Conservation (phyloP, 2,329 filamentous ascomycete species). For the Beauveria australis region DNA sequence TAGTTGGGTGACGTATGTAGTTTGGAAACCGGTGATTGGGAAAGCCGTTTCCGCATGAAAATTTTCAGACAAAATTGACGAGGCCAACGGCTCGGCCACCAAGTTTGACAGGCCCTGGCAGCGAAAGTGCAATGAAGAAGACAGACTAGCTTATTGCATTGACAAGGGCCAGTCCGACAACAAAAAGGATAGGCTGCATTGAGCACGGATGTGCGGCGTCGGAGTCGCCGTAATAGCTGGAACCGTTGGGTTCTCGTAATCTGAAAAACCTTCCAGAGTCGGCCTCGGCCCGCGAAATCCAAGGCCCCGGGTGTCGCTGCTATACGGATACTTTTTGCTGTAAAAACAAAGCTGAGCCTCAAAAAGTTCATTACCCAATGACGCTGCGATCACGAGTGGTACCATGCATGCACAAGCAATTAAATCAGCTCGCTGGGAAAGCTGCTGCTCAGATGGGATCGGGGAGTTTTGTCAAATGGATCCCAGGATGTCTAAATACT, state of each 20-base stretch:
- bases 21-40: background rate
- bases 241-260: background rate
- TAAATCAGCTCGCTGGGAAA: background rate
- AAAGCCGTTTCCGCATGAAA: background rate
- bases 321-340: background rate
- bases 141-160: background rate
- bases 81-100: background rate
- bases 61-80: background rate
- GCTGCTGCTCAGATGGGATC: conserved; percentile 2
- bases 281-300: background rate
- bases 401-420: background rate
- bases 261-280: background rate
- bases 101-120: background rate
- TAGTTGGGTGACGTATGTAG: background rate
- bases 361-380: background rate
- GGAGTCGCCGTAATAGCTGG: conserved; percentile 3
- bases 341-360: background rate
- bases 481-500: background rate
- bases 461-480: background rate
- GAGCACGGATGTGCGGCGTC: conserved; percentile 5
- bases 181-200: conserved; percentile 1
- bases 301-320: background rate
- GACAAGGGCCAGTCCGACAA: background rate
- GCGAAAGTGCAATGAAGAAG: background rate
- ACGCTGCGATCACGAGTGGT: background rate